Evolutionary conservation across 2,329 filamentous ascomycete species (phyloP), one percentile per base, ranked within the genome.

Genomic region (Colletotrichum caudatum): DNA sequence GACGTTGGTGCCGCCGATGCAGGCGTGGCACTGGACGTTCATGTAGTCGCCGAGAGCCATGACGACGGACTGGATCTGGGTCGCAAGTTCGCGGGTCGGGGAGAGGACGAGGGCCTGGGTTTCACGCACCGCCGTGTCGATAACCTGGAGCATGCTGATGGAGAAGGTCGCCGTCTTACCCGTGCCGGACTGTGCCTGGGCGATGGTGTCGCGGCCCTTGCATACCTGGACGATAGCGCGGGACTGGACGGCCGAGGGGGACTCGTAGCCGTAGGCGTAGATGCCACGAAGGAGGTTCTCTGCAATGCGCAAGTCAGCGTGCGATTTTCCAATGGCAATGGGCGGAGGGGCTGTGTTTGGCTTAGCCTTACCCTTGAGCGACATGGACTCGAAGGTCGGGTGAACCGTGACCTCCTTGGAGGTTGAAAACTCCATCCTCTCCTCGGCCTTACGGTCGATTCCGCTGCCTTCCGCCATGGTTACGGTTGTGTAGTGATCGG

Each of bases 21-120:
- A 99, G 71, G 96, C 95, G 79, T 99, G 96, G 84, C 96, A 99
- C 84, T 99, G 95, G 4, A 99, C 94, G 80, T 98, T 98, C 96
- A 99, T 98, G 87, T 98, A 99, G 83, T 99, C 96, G 75, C 96
- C 96, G n/a, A 99, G 90, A n/a, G 96, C 96, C 91, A 98, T 97
- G 77, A 99, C 93, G 71, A 99, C 96, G 46, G 94, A 97, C 84
- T 99, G 96, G 75, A 99, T 99, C 84, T 99, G 96, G 37, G 95
- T 98, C 57, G 96, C 96, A 75, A 99, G 87, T 88, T 99, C 96
- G 80, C 96, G 94, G 26, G 95, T 98, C 2, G 96, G 96, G 5
- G 96, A 98, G 11, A 99, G 90, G 12, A 99, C 95, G 56, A 99
- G 91, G 6, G 96, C 96, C 86, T 98, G 95, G 48, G 94, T 96